phyloP scores from a whole-genome alignment of 1,139 yeast species.

The Candida mesenterica region DNA sequence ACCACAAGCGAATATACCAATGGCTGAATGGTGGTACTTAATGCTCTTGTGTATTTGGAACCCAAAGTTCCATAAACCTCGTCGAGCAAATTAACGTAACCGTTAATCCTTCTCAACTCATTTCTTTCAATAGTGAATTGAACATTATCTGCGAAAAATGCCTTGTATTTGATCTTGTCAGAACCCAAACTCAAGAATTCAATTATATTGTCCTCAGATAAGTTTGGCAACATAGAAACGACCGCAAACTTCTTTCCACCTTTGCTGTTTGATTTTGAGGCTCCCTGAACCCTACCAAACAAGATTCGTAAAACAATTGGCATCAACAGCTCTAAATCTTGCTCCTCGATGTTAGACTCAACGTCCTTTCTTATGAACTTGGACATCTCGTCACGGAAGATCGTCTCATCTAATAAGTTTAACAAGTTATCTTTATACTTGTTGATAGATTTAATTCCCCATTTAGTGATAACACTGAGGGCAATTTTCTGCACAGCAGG shows the following conservation, averaged over 20 bases:
- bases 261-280: conserved; percentile 60
- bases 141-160: conserved; percentile 27
- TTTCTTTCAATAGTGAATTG: conserved; percentile 20
- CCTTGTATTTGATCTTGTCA: conserved; percentile 46
- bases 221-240: conserved; percentile 63
- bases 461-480: conserved; percentile 66
- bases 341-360: conserved; percentile 54
- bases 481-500: conserved; percentile 70
- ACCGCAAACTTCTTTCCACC: conserved; percentile 77
- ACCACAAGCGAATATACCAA: conserved; percentile 55
- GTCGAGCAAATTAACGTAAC: conserved; percentile 66
- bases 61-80: conserved; percentile 68
- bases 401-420: conserved; percentile 76
- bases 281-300: conserved; percentile 80
- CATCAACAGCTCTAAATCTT: conserved; percentile 60
- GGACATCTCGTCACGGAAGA: conserved; percentile 81
- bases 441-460: conserved; percentile 54
- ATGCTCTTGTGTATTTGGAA: conserved; percentile 48
- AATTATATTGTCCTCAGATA: conserved; percentile 53
- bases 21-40: conserved; percentile 57
- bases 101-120: conserved; percentile 56
- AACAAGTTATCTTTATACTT: conserved; percentile 73
- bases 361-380: conserved; percentile 55
- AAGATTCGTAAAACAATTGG: conserved; percentile 75
- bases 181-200: conserved; percentile 65